These are phyloP conservation scores for Ilyonectria sp. DNA, from an alignment of 2,329 filamentous ascomycete species.

Conservation along the genomic window DNA sequence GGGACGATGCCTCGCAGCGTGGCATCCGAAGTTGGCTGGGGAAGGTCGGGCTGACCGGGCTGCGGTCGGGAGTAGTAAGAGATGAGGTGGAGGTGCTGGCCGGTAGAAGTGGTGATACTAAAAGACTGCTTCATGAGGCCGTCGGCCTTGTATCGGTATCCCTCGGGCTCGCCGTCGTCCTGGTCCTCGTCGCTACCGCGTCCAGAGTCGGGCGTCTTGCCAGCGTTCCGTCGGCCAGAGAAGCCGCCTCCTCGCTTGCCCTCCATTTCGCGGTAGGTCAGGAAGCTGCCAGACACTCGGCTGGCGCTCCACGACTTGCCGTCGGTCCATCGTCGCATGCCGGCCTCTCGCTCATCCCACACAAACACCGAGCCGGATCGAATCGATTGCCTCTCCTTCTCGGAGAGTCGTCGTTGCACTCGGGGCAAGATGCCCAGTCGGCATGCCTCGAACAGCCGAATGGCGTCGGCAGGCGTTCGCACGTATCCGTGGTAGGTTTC, in stretches of 20 bases:
- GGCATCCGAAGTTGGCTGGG: slow-evolving; percentile 87
- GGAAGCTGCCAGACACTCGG: slow-evolving; percentile 95
- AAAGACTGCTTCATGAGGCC: slow-evolving; percentile 99
- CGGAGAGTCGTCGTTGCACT: slow-evolving; percentile 92
- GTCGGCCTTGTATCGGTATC: slow-evolving; percentile 95
- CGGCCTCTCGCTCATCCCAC: slow-evolving; percentile 99
- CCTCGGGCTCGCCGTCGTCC: slow-evolving; percentile 87
- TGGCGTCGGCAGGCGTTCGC: slow-evolving; percentile 95
- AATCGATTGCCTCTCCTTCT: slow-evolving; percentile 97
- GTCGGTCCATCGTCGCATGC: slow-evolving; percentile 98
- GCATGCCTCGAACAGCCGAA: slow-evolving; percentile 98
- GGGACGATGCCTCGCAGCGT: slow-evolving; percentile 86
- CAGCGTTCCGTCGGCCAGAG: slow-evolving; percentile 70
- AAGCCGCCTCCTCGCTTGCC: slow-evolving; percentile 92
- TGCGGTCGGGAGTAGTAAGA: slow-evolving; percentile 94
- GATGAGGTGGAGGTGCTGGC: slow-evolving; percentile 96
- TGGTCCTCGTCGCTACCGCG: slow-evolving; percentile 89
- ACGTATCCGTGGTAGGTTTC: slow-evolving; percentile 98
- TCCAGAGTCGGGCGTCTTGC: slow-evolving; percentile 87
- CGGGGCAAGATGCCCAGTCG: slow-evolving; percentile 89
- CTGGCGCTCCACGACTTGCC: slow-evolving; percentile 99
- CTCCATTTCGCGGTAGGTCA: slow-evolving; percentile 99
- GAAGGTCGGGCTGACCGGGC: slow-evolving; percentile 79
- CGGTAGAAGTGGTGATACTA: slow-evolving; percentile 92
- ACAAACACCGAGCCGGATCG: slow-evolving; percentile 98